Evolutionary conservation across 306 rosid genomes (phyloP).

Genomic region (Crataegus laevigata): DNA sequence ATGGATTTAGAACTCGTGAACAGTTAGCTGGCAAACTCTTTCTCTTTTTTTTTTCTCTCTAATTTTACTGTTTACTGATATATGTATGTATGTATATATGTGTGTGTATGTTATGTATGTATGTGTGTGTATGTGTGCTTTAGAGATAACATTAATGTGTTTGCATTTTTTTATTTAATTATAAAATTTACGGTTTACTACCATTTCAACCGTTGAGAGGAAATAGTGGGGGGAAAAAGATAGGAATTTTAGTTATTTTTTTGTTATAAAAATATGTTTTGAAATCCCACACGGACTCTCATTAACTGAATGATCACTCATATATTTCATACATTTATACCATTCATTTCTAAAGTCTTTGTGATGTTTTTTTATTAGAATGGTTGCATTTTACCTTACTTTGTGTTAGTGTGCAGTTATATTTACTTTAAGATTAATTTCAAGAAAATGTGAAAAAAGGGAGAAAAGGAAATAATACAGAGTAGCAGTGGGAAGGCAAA

Average conservation of each 20-base stretch:
- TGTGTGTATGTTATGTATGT: no score
- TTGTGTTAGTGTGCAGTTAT: no score
- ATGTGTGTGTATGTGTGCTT: neutral
- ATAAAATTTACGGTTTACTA: neutral
- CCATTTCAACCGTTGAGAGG: neutral
- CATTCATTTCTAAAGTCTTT: no score
- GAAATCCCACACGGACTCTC: neutral
- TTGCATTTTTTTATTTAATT: no score
- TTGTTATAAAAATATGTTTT: neutral
- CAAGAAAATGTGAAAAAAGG: no score
- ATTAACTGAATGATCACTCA: neutral
- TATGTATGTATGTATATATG: no score
- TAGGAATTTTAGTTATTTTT: neutral
- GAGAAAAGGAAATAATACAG: no score
- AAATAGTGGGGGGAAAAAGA: neutral
- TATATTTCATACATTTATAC: no score
- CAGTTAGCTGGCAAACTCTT: neutral
- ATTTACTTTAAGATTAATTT: no score
- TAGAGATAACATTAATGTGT: neutral
- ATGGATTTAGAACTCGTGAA: neutral
- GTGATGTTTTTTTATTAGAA: no score
- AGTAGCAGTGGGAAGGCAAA: no score
- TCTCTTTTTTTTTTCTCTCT: neutral
- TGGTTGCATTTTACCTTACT: no score
- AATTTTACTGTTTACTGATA: neutral